Evolutionary conservation across 2,329 filamentous ascomycete species (phyloP), one percentile per base, ranked within the genome.

Genomic region (Ciborinia camelliae): DNA sequence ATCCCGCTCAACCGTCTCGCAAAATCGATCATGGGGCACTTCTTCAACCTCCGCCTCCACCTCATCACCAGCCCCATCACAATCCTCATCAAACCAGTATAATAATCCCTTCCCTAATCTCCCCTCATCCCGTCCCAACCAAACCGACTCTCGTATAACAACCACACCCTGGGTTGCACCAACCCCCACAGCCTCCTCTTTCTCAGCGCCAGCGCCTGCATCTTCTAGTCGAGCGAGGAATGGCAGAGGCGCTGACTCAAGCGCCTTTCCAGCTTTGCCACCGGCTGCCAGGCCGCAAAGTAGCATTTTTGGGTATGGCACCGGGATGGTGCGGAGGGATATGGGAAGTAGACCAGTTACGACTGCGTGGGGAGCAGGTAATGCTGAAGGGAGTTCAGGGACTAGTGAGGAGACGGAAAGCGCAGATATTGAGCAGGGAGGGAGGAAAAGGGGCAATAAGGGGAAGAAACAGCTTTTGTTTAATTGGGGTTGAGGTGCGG

Each of bases 181-280:
- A 65, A 77, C 72, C 45, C 74, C 75, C 4, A 77, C 79, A 57
- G 67, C 73, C 37, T 66, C 68, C 28, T 74, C 75, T 15, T 66
- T 66, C 26, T 68, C 72, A 2, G 67, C 68, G 20, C 70, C 72
- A 2, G 63, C 73, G 20, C 68, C 68, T 5, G 35, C 66, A 37
- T 68, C 69, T 28, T 50, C 51, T 28, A 68, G 65, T n/a, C 67
- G 65, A 18, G 18, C 65, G 23, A 53, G 63, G 35, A 20, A 61
- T 62, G 20, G 53, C 53, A 55, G 57, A 26, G 65, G 53, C 37
- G 64, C 43, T 18, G 35, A 75, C 72, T 71, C 75, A 12, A 89
- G 93, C 68, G 86, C 87, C 0, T 97, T 97, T 77, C 94, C 93
- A 0, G 88, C 92, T 1, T 82, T 97, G 0, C 93, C 93, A 0